These are phyloP conservation scores for Gypsophila paniculata DNA, from an alignment of 179 eudicot genomes.

Conservation along the genomic window DNA sequence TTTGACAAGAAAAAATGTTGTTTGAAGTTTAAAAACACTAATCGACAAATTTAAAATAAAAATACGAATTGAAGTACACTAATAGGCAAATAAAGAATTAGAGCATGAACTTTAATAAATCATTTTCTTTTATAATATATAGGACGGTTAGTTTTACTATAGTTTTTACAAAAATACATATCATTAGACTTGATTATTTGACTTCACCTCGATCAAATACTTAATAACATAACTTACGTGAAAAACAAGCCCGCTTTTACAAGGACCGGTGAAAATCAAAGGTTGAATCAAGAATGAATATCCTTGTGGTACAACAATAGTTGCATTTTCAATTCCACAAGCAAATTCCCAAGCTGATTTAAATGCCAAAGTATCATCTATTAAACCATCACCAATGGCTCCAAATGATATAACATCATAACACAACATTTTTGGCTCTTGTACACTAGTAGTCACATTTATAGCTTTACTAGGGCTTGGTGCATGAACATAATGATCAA, in stretches of 20 bases:
- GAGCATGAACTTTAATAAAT: too few species aligned
- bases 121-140: too few species aligned
- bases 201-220: too few species aligned
- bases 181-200: too few species aligned
- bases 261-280: conserved; percentile 74
- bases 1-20: too few species aligned
- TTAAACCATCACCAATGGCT: conserved; percentile 66
- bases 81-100: too few species aligned
- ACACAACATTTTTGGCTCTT: conserved; percentile 7
- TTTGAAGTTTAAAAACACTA: too few species aligned
- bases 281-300: conserved; percentile 70
- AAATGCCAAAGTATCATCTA: conserved; percentile 62
- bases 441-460: conserved; percentile 1
- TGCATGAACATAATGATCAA: background rate
- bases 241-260: conserved; percentile 51
- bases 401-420: conserved; percentile 53
- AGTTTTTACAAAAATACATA: too few species aligned
- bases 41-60: too few species aligned
- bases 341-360: conserved; percentile 72
- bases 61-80: too few species aligned
- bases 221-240: conserved; percentile 41
- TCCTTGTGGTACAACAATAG: conserved; percentile 47
- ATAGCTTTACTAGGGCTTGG: background rate
- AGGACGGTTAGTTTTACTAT: too few species aligned
- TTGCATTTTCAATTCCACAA: conserved; percentile 45